Conservation (phyloP, 1,284 basidiomycete species). For the Ustilago vetiveriae region DNA sequence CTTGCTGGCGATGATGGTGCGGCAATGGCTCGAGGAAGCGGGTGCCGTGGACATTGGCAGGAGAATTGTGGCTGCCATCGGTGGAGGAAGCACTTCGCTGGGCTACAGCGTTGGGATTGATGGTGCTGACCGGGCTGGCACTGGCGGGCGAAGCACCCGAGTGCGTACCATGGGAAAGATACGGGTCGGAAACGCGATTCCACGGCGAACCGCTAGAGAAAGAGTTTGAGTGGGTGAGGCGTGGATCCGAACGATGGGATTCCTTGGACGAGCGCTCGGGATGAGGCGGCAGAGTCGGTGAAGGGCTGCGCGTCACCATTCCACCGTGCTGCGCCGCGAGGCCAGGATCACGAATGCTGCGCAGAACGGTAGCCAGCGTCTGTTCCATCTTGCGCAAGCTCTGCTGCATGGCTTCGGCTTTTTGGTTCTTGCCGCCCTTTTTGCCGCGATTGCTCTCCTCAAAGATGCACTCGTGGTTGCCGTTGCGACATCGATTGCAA, state of each 20-base stretch:
- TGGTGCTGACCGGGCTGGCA: constrained; percentile 37
- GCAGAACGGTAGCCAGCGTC: constrained; percentile 59
- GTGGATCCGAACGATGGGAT: constrained; percentile 16
- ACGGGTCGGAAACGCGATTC: constrained; percentile 24
- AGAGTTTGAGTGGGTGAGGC: constrained; percentile 32
- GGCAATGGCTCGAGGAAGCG: constrained; percentile 49
- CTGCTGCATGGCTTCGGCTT: constrained; percentile 62
- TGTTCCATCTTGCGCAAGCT: constrained; percentile 65
- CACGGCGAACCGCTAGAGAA: constrained; percentile 33
- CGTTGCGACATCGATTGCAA: constrained; percentile 74
- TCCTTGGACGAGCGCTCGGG: constrained; percentile 10
- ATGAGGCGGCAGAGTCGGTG: constrained; percentile 21
- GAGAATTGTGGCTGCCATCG: constrained; percentile 30
- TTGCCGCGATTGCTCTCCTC: constrained; percentile 66
- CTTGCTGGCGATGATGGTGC: constrained; percentile 38
- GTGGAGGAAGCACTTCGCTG: constrained; percentile 42
- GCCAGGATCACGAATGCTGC: constrained; percentile 58
- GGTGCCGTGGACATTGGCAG: constrained; percentile 31
- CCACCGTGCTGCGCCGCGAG: constrained; percentile 46
- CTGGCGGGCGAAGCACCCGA: constrained; percentile 27
- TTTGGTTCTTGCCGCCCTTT: constrained; percentile 63
- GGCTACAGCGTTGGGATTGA: constrained; percentile 46
- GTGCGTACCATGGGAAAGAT: constrained; percentile 15
- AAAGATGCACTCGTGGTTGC: constrained; percentile 64
- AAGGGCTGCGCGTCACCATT: constrained; percentile 49